Conservation (phyloP, 2,329 filamentous ascomycete species). For the Microcyclospora pomicola region DNA sequence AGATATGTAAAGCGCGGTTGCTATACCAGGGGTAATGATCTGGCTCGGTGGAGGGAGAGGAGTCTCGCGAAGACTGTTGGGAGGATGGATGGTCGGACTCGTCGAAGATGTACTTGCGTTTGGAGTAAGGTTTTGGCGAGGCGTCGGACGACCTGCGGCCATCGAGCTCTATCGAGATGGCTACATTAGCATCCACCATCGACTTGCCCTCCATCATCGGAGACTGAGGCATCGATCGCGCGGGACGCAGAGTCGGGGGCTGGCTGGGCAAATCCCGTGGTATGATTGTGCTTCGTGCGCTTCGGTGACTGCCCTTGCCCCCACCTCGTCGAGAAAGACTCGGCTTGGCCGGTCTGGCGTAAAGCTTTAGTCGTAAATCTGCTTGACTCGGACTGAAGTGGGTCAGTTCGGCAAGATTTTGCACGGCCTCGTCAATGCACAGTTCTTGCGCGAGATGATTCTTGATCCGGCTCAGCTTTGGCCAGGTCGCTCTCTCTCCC, state of each 20-base stretch:
- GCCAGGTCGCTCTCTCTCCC: constrained; percentile 84
- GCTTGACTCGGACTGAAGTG: constrained; percentile 55
- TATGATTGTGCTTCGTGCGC: constrained; percentile 2
- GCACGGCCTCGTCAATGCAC: constrained; percentile 63
- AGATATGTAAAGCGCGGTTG: too few species aligned
- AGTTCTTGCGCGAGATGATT: constrained; percentile 84
- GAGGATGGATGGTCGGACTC: too few species aligned
- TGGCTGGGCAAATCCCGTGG: constrained; percentile 1
- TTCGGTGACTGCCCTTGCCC: constrained; percentile 4
- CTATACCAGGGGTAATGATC: too few species aligned
- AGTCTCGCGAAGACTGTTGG: too few species aligned
- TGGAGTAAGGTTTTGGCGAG: too few species aligned
- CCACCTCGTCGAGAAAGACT: constrained; percentile 1
- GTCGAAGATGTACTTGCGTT: too few species aligned
- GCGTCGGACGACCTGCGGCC: too few species aligned
- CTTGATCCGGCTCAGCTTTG: constrained; percentile 68
- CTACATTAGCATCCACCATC: too few species aligned
- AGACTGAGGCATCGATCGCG: constrained; percentile 4
- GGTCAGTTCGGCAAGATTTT: constrained; percentile 51
- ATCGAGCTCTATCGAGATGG: too few species aligned
- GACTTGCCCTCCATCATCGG: background rate
- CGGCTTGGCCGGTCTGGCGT: constrained; percentile 1
- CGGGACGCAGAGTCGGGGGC: background rate
- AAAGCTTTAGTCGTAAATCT: constrained; percentile 34
- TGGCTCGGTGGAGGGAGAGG: too few species aligned